These are phyloP conservation scores for Fallopia convolvulus DNA, from an alignment of 148 eudicot species.

Conservation along the genomic window DNA sequence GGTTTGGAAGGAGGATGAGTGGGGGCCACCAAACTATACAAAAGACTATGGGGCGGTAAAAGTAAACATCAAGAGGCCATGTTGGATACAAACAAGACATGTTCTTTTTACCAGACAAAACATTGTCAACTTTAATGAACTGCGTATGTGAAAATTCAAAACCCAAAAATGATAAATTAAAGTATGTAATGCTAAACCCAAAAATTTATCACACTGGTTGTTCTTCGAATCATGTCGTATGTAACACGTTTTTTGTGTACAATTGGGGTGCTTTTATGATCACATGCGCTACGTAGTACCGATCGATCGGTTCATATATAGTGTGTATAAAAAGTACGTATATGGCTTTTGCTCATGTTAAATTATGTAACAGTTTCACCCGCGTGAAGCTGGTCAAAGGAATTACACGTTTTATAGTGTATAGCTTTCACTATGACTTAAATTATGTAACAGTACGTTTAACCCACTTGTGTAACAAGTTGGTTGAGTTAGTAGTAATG, in stretches of 20 bases:
- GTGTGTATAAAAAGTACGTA: neutral
- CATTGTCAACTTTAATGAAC: neutral
- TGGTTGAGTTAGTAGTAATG: too few species aligned
- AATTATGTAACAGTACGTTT: too few species aligned
- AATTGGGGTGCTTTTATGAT: neutral
- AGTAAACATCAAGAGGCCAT: neutral
- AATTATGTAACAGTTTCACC: too few species aligned
- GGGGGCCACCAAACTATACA: neutral
- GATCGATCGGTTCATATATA: neutral
- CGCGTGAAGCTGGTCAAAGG: too few species aligned
- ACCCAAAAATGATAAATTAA: neutral
- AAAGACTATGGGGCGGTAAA: slow-evolving; percentile 7
- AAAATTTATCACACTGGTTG: neutral
- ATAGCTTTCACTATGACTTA: too few species aligned
- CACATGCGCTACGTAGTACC: too few species aligned
- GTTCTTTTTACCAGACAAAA: neutral
- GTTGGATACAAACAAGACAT: neutral
- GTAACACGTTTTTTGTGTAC: neutral
- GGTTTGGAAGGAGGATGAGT: neutral
- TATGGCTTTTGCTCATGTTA: neutral
- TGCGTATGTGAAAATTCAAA: neutral
- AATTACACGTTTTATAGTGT: too few species aligned
- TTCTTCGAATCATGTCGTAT: neutral
- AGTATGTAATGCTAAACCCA: neutral
- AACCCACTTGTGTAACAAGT: too few species aligned